A percentile compares a stretch with the other conserved stretches of the same genome.
Evolutionary conservation across 176 grass and related monocot genomes (phyloP).

Genomic region (Musa acuminata): DNA sequence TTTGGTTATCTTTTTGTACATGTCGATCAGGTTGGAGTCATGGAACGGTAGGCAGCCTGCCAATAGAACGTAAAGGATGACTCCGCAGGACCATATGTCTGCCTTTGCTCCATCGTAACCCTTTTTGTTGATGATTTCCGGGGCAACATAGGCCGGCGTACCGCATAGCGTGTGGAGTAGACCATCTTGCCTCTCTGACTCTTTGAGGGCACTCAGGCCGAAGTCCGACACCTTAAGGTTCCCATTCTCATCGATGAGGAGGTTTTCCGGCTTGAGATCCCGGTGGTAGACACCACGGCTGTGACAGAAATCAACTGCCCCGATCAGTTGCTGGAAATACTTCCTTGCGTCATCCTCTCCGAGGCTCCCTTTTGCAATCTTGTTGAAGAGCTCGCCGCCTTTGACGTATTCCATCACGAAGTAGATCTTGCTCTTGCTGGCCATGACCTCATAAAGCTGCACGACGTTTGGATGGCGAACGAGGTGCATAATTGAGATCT

Average conservation of each 20-base stretch:
- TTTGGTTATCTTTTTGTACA: constrained; percentile 74
- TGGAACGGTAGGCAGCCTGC: constrained; percentile 76
- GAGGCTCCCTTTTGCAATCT: constrained; percentile 46
- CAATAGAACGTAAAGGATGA: constrained; percentile 64
- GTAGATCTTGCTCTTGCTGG: constrained; percentile 87
- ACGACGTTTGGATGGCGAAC: constrained; percentile 75
- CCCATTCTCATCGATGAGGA: constrained; percentile 65
- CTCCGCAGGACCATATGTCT: constrained; percentile 85
- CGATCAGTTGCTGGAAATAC: constrained; percentile 73
- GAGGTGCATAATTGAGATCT: constrained; percentile 76
- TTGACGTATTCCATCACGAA: constrained; percentile 80
- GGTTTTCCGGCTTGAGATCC: constrained; percentile 84
- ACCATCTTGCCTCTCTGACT: constrained; percentile 64
- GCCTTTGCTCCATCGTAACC: constrained; percentile 80
- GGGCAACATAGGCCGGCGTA: constrained; percentile 74
- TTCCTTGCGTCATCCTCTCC: constrained; percentile 50
- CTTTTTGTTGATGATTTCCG: constrained; percentile 79
- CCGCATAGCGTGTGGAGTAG: constrained; percentile 73
- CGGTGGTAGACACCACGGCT: constrained; percentile 78
- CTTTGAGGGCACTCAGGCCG: constrained; percentile 58
- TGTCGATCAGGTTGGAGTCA: constrained; percentile 69
- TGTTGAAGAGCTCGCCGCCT: constrained; percentile 63
- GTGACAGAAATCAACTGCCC: constrained; percentile 84
- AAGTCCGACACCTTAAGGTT: constrained; percentile 84
- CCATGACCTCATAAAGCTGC: constrained; percentile 88